Percentiles rank a stretch among this genome's conserved stretches.
Evolutionary conservation across 2,329 filamentous ascomycete genomes (phyloP).

Genomic region (Epichloe coenophiala): DNA sequence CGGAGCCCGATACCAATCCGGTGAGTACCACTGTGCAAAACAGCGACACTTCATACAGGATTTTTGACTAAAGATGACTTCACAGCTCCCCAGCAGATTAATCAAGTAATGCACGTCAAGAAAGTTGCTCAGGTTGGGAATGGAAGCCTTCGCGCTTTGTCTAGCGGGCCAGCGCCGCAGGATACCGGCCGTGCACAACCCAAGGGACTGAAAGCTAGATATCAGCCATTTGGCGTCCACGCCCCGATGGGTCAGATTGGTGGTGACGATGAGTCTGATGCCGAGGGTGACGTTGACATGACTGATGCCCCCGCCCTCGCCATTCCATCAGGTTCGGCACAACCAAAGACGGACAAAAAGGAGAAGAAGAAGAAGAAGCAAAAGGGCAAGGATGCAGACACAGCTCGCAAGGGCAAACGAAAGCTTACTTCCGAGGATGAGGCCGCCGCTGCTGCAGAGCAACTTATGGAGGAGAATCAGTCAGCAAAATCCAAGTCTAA

Average conservation of each 20-base stretch:
- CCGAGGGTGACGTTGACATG: slow-evolving; percentile 33
- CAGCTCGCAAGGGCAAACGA: slow-evolving; percentile 22
- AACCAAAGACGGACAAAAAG: slow-evolving; percentile 12
- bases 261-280: slow-evolving; percentile 25
- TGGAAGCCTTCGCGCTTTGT: slow-evolving; percentile 11
- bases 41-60: slow-evolving; percentile 4
- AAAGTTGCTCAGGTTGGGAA: slow-evolving; percentile 45
- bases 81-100: slow-evolving; percentile 28
- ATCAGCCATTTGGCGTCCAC: slow-evolving; percentile 48
- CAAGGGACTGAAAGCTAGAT: slow-evolving; percentile 52
- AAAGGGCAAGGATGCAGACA: slow-evolving; percentile 6
- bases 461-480: slow-evolving; percentile 20
- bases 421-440: slow-evolving; percentile 27
- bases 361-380: slow-evolving; percentile 11
- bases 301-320: slow-evolving; percentile 20
- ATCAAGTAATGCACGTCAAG: slow-evolving; percentile 51
- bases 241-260: slow-evolving; percentile 25
- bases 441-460: slow-evolving; percentile 19
- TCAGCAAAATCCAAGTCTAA: slow-evolving; percentile 28
- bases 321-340: slow-evolving; percentile 7
- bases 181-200: slow-evolving; percentile 50
- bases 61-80: slow-evolving; percentile 3
- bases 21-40: slow-evolving; percentile 27
- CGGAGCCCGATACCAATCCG: slow-evolving; percentile 37
- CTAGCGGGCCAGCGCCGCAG: slow-evolving; percentile 30